phyloP scores from a whole-genome alignment of 768 basidiomycete genomes.

The Panaeolus cyanescens region DNA sequence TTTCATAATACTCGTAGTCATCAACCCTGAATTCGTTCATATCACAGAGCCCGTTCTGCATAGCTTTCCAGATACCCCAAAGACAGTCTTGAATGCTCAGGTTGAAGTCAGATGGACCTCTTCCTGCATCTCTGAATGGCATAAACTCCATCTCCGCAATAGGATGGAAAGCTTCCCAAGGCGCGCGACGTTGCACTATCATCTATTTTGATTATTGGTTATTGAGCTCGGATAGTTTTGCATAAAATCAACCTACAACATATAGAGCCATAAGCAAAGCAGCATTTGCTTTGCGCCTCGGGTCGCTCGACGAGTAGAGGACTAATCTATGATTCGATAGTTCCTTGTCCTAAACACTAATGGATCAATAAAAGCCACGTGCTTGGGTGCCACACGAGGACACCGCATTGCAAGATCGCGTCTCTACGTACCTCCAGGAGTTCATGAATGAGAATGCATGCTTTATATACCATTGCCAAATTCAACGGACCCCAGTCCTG shows the following conservation, averaged over 20 bases:
- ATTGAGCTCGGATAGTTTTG: conserved; percentile 13
- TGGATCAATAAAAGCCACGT: conserved; percentile 28
- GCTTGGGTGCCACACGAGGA: conserved; percentile 40
- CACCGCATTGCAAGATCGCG: conserved; percentile 20
- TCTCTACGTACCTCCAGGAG: conserved; percentile 66
- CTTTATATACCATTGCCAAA: conserved; percentile 91
- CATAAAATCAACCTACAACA: conserved; percentile 55
- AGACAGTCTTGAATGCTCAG: conserved; percentile 91
- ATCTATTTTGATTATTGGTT: conserved; percentile 52
- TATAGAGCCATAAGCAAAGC: conserved; percentile 94
- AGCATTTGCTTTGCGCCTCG: conserved; percentile 89
- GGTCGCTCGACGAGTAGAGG: conserved; percentile 86
- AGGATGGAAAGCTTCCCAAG: conserved; percentile 95
- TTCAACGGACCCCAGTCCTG: conserved; percentile 95
- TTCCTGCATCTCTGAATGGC: conserved; percentile 95
- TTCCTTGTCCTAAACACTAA: conserved; percentile 63
- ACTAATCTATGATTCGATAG: conserved; percentile 75
- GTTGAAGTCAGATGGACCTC: conserved; percentile 90
- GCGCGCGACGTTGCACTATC: conserved; percentile 87
- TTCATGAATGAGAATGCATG: conserved; percentile 89
- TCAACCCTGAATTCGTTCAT: conserved; percentile 92
- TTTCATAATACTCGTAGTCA: conserved; percentile 94
- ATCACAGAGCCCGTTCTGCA: conserved; percentile 91
- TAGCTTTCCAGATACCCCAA: conserved; percentile 87
- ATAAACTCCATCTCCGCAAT: conserved; percentile 91